These are phyloP conservation scores for Colletotrichum magnum DNA, from an alignment of 2,329 filamentous ascomycete species.

Conservation along the genomic window DNA sequence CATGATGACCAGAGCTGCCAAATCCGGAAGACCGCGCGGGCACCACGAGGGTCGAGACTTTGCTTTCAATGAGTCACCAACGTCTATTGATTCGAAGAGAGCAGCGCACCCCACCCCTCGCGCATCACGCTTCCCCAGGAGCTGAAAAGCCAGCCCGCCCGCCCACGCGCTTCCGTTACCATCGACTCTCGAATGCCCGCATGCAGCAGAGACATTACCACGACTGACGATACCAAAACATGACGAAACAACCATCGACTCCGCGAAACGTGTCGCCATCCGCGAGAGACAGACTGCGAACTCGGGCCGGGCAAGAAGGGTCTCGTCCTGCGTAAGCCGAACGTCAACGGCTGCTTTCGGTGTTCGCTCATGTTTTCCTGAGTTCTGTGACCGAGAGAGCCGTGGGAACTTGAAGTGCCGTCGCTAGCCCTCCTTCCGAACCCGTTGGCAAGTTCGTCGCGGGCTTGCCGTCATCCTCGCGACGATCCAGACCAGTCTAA, in stretches of 20 bases:
- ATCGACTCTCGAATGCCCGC: slow-evolving; percentile 7
- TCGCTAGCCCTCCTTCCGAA: slow-evolving; percentile 15
- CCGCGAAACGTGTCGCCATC: not conserved
- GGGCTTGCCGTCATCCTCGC: slow-evolving; percentile 2
- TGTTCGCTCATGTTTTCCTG: too few relatives aligned
- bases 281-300: not conserved
- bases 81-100: not conserved
- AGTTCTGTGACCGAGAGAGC: not conserved
- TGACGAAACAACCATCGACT: not conserved
- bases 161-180: slow-evolving; percentile 7
- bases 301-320: slow-evolving; percentile 15
- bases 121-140: not conserved
- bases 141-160: slow-evolving; percentile 1
- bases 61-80: slow-evolving; percentile 4
- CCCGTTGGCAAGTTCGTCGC: slow-evolving; percentile 5
- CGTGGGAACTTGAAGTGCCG: not conserved
- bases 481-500: slow-evolving; percentile 8
- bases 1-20: not conserved
- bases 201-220: slow-evolving; percentile 15
- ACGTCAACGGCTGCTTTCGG: slow-evolving; percentile 4
- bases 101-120: too few relatives aligned
- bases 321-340: slow-evolving; percentile 12
- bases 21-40: not conserved
- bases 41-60: not conserved
- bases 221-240: too few relatives aligned